phyloP scores from a whole-genome alignment of 2,329 filamentous ascomycete species.

The Phaeosphaeriaceae sp. region DNA sequence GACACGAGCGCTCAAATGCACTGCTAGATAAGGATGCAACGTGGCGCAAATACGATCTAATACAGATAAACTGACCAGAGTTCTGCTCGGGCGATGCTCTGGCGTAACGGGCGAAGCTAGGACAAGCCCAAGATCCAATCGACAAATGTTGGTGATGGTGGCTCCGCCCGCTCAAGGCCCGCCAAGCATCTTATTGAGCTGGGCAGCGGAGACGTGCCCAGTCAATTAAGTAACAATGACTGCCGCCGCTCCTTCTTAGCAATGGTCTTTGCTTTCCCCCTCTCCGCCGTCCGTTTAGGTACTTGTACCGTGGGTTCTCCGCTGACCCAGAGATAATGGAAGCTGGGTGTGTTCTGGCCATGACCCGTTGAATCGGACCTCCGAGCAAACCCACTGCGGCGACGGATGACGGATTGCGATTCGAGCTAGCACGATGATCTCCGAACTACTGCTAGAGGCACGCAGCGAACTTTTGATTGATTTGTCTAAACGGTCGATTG shows the following conservation, averaged over 20 bases:
- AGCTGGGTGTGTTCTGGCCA: slow-evolving; percentile 11
- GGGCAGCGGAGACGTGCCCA: slow-evolving; percentile 18
- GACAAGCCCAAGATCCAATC: not conserved
- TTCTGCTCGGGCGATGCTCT: not conserved
- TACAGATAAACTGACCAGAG: not conserved
- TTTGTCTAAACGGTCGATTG: slow-evolving; percentile 31
- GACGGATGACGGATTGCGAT: slow-evolving; percentile 3
- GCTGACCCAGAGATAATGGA: slow-evolving; percentile 3
- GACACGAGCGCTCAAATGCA: not conserved
- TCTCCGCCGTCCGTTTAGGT: slow-evolving; percentile 17
- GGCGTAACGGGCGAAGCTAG: not conserved
- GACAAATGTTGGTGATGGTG: slow-evolving; percentile 5
- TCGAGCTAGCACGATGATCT: slow-evolving; percentile 20
- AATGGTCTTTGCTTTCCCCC: slow-evolving; percentile 13
- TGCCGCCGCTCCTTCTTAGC: slow-evolving; percentile 25
- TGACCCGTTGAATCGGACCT: slow-evolving; percentile 9
- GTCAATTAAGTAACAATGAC: slow-evolving; percentile 38
- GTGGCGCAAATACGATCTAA: not conserved
- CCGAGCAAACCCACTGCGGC: not conserved
- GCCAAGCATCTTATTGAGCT: slow-evolving; percentile 43
- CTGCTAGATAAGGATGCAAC: not conserved
- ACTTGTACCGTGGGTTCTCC: slow-evolving; percentile 15
- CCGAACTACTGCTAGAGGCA: not conserved
- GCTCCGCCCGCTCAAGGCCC: slow-evolving; percentile 18
- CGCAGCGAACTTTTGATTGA: slow-evolving; percentile 18